Evolutionary conservation across 202 grass and related monocot genomes (phyloP).

Genomic region (Panicum virgatum): DNA sequence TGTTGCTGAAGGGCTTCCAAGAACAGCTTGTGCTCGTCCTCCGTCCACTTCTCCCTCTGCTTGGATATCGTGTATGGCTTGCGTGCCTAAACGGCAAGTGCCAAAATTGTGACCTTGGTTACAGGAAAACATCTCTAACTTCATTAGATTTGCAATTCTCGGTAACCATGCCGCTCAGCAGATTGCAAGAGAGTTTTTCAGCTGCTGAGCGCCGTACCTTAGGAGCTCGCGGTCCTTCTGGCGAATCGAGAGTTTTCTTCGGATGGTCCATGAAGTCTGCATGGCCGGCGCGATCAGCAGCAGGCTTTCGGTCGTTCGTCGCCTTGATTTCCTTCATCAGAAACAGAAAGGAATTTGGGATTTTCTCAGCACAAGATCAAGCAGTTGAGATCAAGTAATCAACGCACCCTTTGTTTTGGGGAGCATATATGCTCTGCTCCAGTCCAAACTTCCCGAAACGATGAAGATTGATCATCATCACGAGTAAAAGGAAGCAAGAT

Average conservation of each 20-base stretch:
- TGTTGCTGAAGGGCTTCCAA: conserved; percentile 61
- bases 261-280: conserved; percentile 24
- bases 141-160: background rate
- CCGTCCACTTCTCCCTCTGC: conserved; percentile 76
- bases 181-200: background rate
- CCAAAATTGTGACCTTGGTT: conserved; percentile 18
- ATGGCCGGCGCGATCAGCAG: background rate
- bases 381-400: no score
- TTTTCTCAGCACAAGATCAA: background rate
- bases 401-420: background rate
- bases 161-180: background rate
- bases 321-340: conserved; percentile 38
- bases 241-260: background rate
- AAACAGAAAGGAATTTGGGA: background rate
- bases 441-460: background rate
- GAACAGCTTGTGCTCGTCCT: conserved; percentile 72
- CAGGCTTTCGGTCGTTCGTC: background rate
- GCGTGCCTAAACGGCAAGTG: conserved; percentile 41
- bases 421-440: background rate
- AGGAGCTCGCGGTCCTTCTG: conserved; percentile 23
- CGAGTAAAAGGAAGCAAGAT: background rate
- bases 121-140: conserved; percentile 8
- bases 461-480: background rate
- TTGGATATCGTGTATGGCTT: conserved; percentile 85
- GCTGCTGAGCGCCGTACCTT: conserved; percentile 51